Evolutionary conservation across 352 stramenopile genomes (phyloP), one percentile per base, ranked within the genome.

Genomic region (Phytophthora idaei): DNA sequence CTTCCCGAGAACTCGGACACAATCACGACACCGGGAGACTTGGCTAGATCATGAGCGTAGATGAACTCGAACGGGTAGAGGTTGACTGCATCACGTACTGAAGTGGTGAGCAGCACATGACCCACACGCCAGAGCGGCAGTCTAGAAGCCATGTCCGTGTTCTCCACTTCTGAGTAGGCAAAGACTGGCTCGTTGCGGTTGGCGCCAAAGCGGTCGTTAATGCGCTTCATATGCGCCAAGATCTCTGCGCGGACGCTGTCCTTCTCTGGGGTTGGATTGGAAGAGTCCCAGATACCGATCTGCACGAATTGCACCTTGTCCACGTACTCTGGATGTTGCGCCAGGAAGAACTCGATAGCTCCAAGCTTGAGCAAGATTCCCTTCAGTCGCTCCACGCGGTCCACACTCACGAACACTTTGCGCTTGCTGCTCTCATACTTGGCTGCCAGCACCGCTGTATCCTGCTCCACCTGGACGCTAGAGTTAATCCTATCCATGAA

Each of bases 1-100:
- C 91, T 98, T 53, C 90, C 96, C 15, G 96, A 98, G 66, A 99
- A 99, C 74, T 99, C 97, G 32, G 95, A 99, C 6, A 99, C 80
- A 50, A 99, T 97, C 41, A 98, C 90, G 31, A 98, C 74, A 28
- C 96, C 97, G 28, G 93, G 80, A 31, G 75, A 81, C 51, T 89
- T 85, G 36, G 74, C 68, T 27, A 95, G 46, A 49, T 94, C 85
- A 37, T 94, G 84, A 5, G 88, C 83, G 67, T 93, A 94, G 34
- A 94, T 85, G 58, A 93, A 95, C 69, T 95, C 88, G 53, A 95
- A 94, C 10, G 88, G 88, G 54, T 95, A 92, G 5, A 95, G 58
- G 49, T 93, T 94, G 21, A 95, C 85, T 0, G 84, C 88, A 54
- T 94, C 88, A 32, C 88, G 88, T 5, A 95, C 86, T 28, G 78